Evolutionary conservation across 768 basidiomycete genomes (phyloP), one percentile per base, ranked within the genome.

Genomic region (Russula compacta): DNA sequence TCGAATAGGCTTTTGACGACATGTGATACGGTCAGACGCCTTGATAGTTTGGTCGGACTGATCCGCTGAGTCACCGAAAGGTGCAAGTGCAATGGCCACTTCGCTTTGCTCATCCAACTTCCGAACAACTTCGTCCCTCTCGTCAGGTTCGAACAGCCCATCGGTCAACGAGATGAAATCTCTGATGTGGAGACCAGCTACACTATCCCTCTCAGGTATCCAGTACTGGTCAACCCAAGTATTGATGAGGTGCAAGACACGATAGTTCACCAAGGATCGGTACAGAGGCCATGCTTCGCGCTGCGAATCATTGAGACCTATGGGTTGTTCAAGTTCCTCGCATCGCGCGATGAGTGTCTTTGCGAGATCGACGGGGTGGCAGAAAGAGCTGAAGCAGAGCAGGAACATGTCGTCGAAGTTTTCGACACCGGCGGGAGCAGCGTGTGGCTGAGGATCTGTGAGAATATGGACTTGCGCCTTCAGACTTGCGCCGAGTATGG

Each of bases 111-210:
- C 52, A 17, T 43, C 35, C 33, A 63, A 33, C 46, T 43, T 53
- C 21, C 51, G 56, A 15, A 58, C 12, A 14, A 58, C 35, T 40
- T 58, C 46, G 12, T 46, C 56, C 39, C 44, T 63, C 24, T 48
- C 52, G 3, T 54, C 24, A 2, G 40, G 50, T 14, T 39, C 43
- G 32, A 29, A 48, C 10, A 38, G 35, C 38, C 38, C 39, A 12
- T 54, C 44, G 12, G 7, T n/a, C 2, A 39, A 47, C 0, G 47
- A 47, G 52, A 54, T 6, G 8, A 63, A 58, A 1, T 53, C 61
- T n/a, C 58, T 63, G 44, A 63, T 36, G 47, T 63, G 47, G 42
- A 63, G 52, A 24, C 61, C 61, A 2, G 61, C 61, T 2, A 63
- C 49, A 24, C 52, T 29, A 24, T 63, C 61, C 40, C 21, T 53